Percentiles rank a stretch among this genome's conserved stretches.
These are phyloP conservation scores for Lophium mytilinum DNA, from an alignment of 495 filamentous ascomycete species.

Conservation along the genomic window DNA sequence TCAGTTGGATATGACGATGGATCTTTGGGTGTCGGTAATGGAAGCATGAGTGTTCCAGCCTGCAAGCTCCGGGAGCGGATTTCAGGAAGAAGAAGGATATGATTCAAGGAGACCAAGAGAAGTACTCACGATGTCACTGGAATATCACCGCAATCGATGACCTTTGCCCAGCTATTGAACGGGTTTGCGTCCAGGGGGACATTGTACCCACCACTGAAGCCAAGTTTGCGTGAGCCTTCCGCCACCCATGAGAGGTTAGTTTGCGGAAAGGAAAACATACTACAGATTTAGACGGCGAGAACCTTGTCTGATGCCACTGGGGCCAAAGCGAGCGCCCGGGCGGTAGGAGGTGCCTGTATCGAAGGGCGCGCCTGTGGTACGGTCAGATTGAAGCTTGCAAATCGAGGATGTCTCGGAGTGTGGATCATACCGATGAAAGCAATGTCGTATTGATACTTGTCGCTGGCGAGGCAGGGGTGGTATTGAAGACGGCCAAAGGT, in stretches of 20 bases:
- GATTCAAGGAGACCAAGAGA: neutral
- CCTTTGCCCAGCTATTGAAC: slow-evolving; percentile 37
- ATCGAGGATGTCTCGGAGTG: neutral
- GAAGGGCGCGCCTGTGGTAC: slow-evolving; percentile 46
- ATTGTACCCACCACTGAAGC: slow-evolving; percentile 56
- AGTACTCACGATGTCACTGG: slow-evolving; percentile 41
- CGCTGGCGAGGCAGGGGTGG: slow-evolving; percentile 64
- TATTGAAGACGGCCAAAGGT: slow-evolving; percentile 72
- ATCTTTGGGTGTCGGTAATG: too few relatives aligned
- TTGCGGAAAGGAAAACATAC: slow-evolving; percentile 37
- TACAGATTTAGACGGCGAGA: slow-evolving; percentile 61
- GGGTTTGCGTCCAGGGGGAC: slow-evolving; percentile 41
- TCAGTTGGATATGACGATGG: too few relatives aligned
- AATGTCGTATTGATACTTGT: slow-evolving; percentile 40
- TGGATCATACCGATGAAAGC: slow-evolving; percentile 33
- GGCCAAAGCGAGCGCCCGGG: slow-evolving; percentile 78
- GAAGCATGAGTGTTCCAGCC: too few relatives aligned
- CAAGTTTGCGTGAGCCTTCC: slow-evolving; percentile 46
- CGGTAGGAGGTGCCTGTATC: slow-evolving; percentile 67
- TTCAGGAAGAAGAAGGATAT: neutral
- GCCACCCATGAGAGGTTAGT: slow-evolving; percentile 16
- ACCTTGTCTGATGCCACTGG: slow-evolving; percentile 72
- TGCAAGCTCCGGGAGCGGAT: too few relatives aligned
- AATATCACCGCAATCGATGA: slow-evolving; percentile 39
- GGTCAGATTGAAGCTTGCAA: neutral